phyloP scores from a whole-genome alignment of 495 filamentous ascomycete species.

The Neurospora sp. region DNA sequence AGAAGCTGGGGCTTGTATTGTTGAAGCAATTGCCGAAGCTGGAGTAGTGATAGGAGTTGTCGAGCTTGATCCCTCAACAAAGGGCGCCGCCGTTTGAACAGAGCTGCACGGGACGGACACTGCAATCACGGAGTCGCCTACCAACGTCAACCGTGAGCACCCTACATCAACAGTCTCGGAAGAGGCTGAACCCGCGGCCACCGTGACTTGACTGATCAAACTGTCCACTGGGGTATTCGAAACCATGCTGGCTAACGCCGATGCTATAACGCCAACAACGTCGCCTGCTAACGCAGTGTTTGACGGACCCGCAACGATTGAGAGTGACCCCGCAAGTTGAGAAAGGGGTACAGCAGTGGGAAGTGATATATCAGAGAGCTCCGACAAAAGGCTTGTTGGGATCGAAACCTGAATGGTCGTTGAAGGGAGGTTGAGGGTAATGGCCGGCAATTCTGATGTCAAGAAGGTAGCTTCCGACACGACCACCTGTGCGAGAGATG shows the following conservation, averaged over 20 bases:
- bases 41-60: not conserved
- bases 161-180: not conserved
- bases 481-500: not conserved
- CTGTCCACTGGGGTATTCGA: constrained; percentile 1
- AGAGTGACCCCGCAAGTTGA: constrained; percentile 4
- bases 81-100: not conserved
- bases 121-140: constrained; percentile 4
- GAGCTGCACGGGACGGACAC: constrained; percentile 5
- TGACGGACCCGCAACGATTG: constrained; percentile 2
- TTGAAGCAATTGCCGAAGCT: not conserved
- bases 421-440: constrained; percentile 5
- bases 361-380: constrained; percentile 5
- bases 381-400: not conserved
- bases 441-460: constrained; percentile 1
- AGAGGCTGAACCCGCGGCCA: not conserved
- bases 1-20: not conserved
- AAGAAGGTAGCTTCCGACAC: not conserved
- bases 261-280: constrained; percentile 6
- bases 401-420: constrained; percentile 4
- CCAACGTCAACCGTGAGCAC: constrained; percentile 7
- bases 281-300: constrained; percentile 5
- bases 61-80: not conserved
- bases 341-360: constrained; percentile 2
- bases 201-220: constrained; percentile 3
- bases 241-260: constrained; percentile 6